A percentile compares a stretch with the other conserved stretches of the same genome.
phyloP scores from a whole-genome alignment of 129 eudicot genomes.

The Centaurea solstitialis region DNA sequence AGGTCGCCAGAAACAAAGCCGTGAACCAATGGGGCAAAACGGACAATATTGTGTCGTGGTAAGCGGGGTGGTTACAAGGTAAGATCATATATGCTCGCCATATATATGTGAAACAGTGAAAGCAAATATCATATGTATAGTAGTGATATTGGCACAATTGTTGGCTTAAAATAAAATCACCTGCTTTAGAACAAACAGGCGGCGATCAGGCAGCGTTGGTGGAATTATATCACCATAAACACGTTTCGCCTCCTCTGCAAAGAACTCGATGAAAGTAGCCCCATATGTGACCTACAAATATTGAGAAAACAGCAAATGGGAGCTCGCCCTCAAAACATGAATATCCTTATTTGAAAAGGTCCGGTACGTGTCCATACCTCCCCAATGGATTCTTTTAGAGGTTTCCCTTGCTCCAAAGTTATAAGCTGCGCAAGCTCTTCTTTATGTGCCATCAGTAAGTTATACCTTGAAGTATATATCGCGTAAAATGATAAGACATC shows the following conservation, averaged over 20 bases:
- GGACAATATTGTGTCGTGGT: too few relatives aligned
- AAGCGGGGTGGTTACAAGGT: too few relatives aligned
- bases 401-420: constrained; percentile 93
- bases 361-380: constrained; percentile 59
- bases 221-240: constrained; percentile 92
- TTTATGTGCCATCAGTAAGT: constrained; percentile 67
- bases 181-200: constrained; percentile 88
- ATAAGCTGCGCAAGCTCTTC: constrained; percentile 91
- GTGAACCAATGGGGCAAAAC: too few relatives aligned
- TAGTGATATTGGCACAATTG: background rate
- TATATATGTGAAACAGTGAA: too few relatives aligned
- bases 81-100: background rate
- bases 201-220: constrained; percentile 70
- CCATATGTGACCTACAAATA: constrained; percentile 69
- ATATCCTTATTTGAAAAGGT: background rate
- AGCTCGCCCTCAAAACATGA: background rate
- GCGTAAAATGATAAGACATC: background rate
- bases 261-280: constrained; percentile 84
- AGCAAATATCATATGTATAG: background rate
- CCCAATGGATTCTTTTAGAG: constrained; percentile 87
- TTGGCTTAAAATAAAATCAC: constrained; percentile 30
- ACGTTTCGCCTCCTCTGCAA: constrained; percentile 93
- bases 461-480: constrained; percentile 49
- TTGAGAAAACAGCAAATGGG: background rate
- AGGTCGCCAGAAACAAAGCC: too few relatives aligned